Evolutionary conservation across 75 land plant species (phyloP), one percentile per base, ranked within the genome.

Genomic region (Adiantum capillusveneris): DNA sequence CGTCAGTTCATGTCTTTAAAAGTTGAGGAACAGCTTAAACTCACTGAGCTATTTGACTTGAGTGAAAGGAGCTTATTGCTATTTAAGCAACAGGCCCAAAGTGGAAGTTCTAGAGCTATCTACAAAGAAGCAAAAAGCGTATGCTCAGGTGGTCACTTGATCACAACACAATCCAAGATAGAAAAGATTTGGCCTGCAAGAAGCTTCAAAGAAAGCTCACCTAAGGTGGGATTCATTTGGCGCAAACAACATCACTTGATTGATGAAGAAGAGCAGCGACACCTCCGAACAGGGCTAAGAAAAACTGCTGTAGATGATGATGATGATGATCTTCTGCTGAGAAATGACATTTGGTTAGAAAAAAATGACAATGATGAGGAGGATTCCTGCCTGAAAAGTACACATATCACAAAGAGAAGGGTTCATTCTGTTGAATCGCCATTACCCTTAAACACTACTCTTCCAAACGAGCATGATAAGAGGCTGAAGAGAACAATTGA

Each of bases 1-100:
- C 50, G 53, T 13, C 72, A 79, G 6, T 86, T 90, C 59, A 65
- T 95, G 36, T 72, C 74, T 29, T 68, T 63, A 69, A 74, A 83
- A 19, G 24, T 50, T 59, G 75, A 77, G 29, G 52, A 58, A 13
- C 77, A 77, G 64, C 57, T 71, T 16, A 44, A 34, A 1, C 71
- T 74, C 22, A 29, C 77, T 25, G 52, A 67, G 49, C 82, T 69
- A 26, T 86, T 67, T 46, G 59, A 63, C 57, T 65, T 82, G 29
- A 84, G 80, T 29, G 67, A 72, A 31, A 82, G 78, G 50, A 77
- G 82, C 26, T 53, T 82, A 36, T 22, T 43, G 50, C 60, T 95
- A 19, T 79, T 95, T 26, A 79, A 70, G 57, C 53, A 68, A 45
- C 72, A 81, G 29, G 75, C 76, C 69, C 73, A 60, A 56, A 80